Conservation (phyloP, 495 filamentous ascomycete species). For the Viridothelium virens region DNA sequence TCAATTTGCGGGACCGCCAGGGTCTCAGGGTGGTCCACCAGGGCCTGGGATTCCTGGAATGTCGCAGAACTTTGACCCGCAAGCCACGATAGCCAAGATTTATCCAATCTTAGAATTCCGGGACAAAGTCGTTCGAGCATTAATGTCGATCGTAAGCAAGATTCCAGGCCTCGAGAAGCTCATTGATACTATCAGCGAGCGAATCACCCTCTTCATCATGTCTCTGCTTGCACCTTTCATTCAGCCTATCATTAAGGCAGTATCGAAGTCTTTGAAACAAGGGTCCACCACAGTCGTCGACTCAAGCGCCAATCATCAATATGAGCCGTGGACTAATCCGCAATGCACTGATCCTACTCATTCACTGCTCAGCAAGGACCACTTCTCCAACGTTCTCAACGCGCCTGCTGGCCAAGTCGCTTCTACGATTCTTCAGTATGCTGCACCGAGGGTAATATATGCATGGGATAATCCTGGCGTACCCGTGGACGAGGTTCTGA, state of each 20-base stretch:
- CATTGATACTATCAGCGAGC: constrained; percentile 86
- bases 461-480: constrained; percentile 83
- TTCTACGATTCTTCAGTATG: constrained; percentile 68
- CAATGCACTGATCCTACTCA: constrained; percentile 86
- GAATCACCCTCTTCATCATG: constrained; percentile 80
- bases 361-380: constrained; percentile 90
- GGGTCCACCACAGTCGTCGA: constrained; percentile 75
- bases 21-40: constrained; percentile 41
- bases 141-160: constrained; percentile 78
- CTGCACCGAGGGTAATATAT: constrained; percentile 76
- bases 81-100: constrained; percentile 72
- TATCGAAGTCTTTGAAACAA: constrained; percentile 69
- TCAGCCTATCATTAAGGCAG: constrained; percentile 80
- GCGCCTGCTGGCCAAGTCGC: constrained; percentile 78
- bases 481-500: constrained; percentile 66
- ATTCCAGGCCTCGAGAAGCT: constrained; percentile 81
- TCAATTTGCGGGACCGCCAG: constrained; percentile 44
- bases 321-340: constrained; percentile 82
- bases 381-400: constrained; percentile 91
- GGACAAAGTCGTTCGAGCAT: constrained; percentile 79
- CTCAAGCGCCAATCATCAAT: constrained; percentile 75
- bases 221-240: constrained; percentile 85
- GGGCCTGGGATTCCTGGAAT: constrained; percentile 58
- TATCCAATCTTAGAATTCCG: constrained; percentile 93
- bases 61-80: constrained; percentile 70